These are phyloP conservation scores for Salix purpurea DNA, from an alignment of 345 rosid genomes.

Conservation along the genomic window DNA sequence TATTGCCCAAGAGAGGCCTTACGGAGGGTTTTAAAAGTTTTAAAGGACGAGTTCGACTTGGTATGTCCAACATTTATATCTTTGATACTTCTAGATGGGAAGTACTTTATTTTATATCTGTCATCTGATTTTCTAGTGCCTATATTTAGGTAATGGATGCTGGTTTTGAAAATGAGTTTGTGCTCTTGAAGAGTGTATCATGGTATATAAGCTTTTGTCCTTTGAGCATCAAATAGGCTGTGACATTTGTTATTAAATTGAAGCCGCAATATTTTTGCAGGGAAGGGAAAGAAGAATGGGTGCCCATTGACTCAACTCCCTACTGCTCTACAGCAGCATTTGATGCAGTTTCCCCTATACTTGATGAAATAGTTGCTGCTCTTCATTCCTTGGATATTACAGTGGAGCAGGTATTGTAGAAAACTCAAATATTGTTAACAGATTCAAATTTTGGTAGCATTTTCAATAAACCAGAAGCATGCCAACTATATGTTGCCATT, in stretches of 20 bases:
- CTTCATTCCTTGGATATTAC: slow-evolving; percentile 60
- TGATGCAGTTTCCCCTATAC: slow-evolving; percentile 58
- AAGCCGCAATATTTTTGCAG: slow-evolving; percentile 30
- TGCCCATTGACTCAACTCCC: slow-evolving; percentile 64
- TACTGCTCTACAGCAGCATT: slow-evolving; percentile 78
- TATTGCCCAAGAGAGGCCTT: slow-evolving; percentile 92
- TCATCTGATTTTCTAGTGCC: background rate
- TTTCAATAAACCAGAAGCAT: background rate
- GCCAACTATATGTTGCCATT: background rate
- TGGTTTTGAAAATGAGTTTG: slow-evolving; percentile 95
- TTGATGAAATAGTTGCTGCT: slow-evolving; percentile 59
- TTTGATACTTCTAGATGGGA: background rate
- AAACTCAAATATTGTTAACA: background rate
- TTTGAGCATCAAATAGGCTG: background rate
- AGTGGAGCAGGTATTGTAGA: slow-evolving; percentile 70
- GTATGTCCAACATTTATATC: slow-evolving; percentile 30
- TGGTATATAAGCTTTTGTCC: slow-evolving; percentile 36
- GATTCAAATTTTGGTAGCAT: background rate
- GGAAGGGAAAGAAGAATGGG: slow-evolving; percentile 80
- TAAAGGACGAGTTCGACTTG: slow-evolving; percentile 82
- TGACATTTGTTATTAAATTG: background rate
- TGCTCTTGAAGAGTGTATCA: slow-evolving; percentile 59
- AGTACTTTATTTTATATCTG: background rate
- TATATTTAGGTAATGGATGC: slow-evolving; percentile 72
- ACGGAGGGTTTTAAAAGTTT: slow-evolving; percentile 55